Base-by-base conservation (phyloP, 2,329 filamentous ascomycete genomes). In the Bretziella fagacearum region DNA sequence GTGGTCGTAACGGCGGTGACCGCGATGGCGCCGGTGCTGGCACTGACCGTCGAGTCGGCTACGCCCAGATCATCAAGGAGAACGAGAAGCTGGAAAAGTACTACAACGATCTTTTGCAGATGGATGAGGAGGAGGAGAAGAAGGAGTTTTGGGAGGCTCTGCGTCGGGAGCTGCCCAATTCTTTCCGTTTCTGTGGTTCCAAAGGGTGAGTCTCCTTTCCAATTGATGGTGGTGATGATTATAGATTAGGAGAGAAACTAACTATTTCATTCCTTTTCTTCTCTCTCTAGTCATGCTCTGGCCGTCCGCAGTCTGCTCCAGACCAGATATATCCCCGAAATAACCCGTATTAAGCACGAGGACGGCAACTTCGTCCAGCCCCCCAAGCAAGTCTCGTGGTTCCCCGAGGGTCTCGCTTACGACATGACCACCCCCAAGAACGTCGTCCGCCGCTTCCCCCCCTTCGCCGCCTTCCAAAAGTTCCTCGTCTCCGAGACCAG, bases 381-480 rank as follows among this genome's bases (percentile, higher is more conserved):
- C 10, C 91, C 91, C 7, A 71, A 76, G 59, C 74, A 84, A 1
- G 81, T 98, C 48, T 68, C 78, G 26, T 96, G 89, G 85, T 98
- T 94, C 61, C 91, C 91, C 35, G 86, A 96, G 59, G 77, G 84
- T 58, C 77, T 98, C 52, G 91, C 91, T 43, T 98, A 93, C 82
- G 86, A 79, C 63, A 96, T 96, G 86, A 94, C 87, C 39, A 96
- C 89, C 4, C 85, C 91, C 52, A 98, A 96, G 71, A 87, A 93
- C 59, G 81, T 96, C 54, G 75, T 98, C 52, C 81, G 91, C 56
- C 87, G 87, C 60, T 94, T 93, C 62, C 78, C 84, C 29, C 91
- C 91, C 2, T 98, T 98, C 61, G 80, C 86, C 43, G 81, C 84
- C 23, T 96, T 98, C 65, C 91, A 98, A 62, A 93, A 93, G 61